These are phyloP conservation scores for Boletus rubropictus DNA, from an alignment of 768 basidiomycete species.

Conservation along the genomic window DNA sequence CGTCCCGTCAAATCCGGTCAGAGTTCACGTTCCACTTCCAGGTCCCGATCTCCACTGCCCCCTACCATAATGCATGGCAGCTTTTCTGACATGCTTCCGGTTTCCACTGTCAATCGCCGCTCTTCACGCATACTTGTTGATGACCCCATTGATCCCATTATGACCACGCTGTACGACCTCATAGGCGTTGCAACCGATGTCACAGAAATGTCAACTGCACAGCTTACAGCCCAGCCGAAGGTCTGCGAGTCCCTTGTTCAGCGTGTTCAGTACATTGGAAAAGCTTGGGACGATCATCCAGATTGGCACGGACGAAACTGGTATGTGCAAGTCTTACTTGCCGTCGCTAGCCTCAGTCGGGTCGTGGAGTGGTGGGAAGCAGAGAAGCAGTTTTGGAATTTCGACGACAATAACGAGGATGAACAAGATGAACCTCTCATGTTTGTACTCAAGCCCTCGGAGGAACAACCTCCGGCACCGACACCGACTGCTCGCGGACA, in stretches of 20 bases:
- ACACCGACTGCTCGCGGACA: conserved; percentile 36
- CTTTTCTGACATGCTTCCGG: conserved; percentile 50
- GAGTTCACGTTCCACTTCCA: conserved; percentile 90
- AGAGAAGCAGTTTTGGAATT: conserved; percentile 99
- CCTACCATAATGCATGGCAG: conserved; percentile 57
- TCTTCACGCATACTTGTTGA: conserved; percentile 80
- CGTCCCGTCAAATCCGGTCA: conserved; percentile 66
- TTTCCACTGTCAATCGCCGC: conserved; percentile 55
- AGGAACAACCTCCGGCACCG: conserved; percentile 44
- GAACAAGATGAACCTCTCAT: conserved; percentile 87
- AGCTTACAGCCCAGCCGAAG: conserved; percentile 82
- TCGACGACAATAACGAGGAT: conserved; percentile 85
- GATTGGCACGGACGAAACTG: conserved; percentile 97
- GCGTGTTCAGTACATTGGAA: conserved; percentile 85
- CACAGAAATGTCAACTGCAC: conserved; percentile 79
- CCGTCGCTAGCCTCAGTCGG: conserved; percentile 90
- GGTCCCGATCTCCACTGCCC: conserved; percentile 90
- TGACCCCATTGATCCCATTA: conserved; percentile 84
- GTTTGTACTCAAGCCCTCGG: conserved; percentile 88
- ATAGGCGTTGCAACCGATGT: conserved; percentile 93
- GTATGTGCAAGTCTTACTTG: conserved; percentile 96
- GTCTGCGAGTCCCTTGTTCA: conserved; percentile 82
- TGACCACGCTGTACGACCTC: conserved; percentile 85
- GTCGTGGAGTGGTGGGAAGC: conserved; percentile 99
- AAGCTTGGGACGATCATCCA: conserved; percentile 95